Base-by-base conservation (phyloP, 257 asterid species). In the Verbascum thapsus region DNA sequence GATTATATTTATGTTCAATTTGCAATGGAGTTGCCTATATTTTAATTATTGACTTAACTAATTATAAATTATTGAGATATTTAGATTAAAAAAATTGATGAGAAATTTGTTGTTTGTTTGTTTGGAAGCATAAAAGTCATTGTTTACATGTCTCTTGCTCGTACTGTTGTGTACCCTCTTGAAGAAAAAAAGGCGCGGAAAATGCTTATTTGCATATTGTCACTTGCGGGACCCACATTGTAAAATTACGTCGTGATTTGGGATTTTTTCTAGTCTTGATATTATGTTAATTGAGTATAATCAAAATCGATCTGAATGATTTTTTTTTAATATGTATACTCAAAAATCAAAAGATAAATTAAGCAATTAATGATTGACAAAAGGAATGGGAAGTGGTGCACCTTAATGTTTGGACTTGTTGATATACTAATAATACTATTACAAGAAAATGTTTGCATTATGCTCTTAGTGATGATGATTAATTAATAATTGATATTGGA, bases 31-130 rank as follows among this genome's bases (percentile, higher is more conserved):
- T 65, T 64, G 72, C 66, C 63, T 61, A 7, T 60, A 69, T 17
- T 52, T 63, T 76, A 53, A 49, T 58, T 18, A 44, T 72, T 59
- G 76, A 68, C 78, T 69, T 72, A 15, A 48, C 37, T 53, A 47
- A 55, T 10, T 20, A 55, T 35, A 32, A 55, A 3, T 43, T n/a
- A 11, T 26, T 30, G 59, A 37, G 5, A 23, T 26, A 26, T 26
- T 26, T 26, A 5, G 67, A 48, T 56, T 63, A 11, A 22, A 7
- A 7, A 50, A 19, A 20, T n/a, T n/a, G 2, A 41, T n/a, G n/a
- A 55, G 10, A 18, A 55, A 15, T 2, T 17, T 58, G 34, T 35
- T 26, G 32, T 26, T 44, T 26, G 32, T 26, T 44, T 58, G 58
- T 22, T 6, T 53, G 60, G 16, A 37, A 52, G 47, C 20, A 30